Evolutionary conservation across 768 basidiomycete genomes (phyloP), one percentile per base, ranked within the genome.

Genomic region (Floccularia luteovirens): DNA sequence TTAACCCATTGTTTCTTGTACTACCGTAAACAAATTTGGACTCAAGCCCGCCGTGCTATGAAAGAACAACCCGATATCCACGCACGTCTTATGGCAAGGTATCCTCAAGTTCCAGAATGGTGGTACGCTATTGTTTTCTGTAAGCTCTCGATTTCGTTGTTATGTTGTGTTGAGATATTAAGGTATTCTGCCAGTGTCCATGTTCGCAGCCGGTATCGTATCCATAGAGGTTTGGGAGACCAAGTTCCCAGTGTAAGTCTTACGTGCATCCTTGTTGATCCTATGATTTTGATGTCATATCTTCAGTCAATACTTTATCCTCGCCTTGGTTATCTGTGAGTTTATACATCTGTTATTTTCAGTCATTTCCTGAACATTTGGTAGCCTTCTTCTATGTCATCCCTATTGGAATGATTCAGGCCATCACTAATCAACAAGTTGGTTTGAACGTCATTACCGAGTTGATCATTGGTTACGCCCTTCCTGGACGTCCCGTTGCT

Each of bases 21-120:
- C 60, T 85, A 79, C 71, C 76, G 85, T 48, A 82, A 85, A 53
- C 83, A 86, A 52, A 84, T 90, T 39, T 82, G 75, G 77, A 61
- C 58, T 0, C 85, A 88, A 56, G 62, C 79, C 21, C 77, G 79
- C 36, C 74, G 80, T 38, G 72, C 85, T 10, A 72, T 89, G 61
- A 59, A 71, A 33, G 89, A 90, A 49, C 85, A 90, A 51, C 80
- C 84, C 1, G 89, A 91, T 60, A 76, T 91, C 44, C 89, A 91
- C 50, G 84, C 85, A 14, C 75, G 86, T 10, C 66, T 91, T 25
- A 91, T 91, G 90, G 65, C 72, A 10, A 60, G 62, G 36, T 92
- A 92, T 54, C 67, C 64, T 1, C 83, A 82, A 48, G 69, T 90
- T 12, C 89, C 88, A 1, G 74, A 89, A 43, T 90, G 84, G 87